Evolutionary conservation across 208 protist species (phyloP).

Genomic region (Leishmania martiniquensis): DNA sequence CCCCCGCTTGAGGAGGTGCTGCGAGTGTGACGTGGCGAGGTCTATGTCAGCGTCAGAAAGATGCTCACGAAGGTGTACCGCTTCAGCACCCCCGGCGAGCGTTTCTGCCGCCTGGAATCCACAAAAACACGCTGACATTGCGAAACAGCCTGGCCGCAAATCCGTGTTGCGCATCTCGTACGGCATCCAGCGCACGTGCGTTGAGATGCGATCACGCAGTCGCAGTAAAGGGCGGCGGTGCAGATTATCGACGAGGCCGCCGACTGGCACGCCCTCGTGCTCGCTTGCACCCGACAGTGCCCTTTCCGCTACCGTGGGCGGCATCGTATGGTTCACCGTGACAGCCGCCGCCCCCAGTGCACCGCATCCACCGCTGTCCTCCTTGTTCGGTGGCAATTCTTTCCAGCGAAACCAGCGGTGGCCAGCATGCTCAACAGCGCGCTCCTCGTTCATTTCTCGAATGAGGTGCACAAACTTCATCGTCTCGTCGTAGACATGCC

Average conservation of each 20-base stretch:
- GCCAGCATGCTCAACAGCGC: conserved; percentile 4
- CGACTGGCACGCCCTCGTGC: background rate
- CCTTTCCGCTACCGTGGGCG: too few species aligned
- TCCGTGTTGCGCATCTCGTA: conserved; percentile 27
- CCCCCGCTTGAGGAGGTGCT: background rate
- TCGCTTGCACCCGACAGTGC: too few species aligned
- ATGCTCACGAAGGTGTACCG: background rate
- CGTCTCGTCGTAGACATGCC: conserved; percentile 15
- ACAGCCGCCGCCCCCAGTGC: background rate
- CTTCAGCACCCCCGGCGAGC: background rate
- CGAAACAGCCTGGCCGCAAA: background rate
- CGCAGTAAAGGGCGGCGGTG: conserved; percentile 5
- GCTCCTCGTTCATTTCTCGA: conserved; percentile 16
- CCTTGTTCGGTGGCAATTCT: background rate
- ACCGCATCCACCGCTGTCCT: background rate
- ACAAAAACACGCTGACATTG: conserved; percentile 15
- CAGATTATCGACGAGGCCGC: background rate
- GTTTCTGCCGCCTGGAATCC: background rate
- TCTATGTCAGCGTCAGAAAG: background rate
- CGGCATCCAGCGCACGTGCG: conserved; percentile 19
- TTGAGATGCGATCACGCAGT: conserved; percentile 3
- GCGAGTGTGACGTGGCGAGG: background rate
- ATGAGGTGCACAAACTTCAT: conserved; percentile 26
- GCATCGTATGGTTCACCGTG: background rate
- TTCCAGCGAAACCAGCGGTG: conserved; percentile 30